Evolutionary conservation across 2,329 filamentous ascomycete genomes (phyloP).

Genomic region (Hymenoscyphus occultus): DNA sequence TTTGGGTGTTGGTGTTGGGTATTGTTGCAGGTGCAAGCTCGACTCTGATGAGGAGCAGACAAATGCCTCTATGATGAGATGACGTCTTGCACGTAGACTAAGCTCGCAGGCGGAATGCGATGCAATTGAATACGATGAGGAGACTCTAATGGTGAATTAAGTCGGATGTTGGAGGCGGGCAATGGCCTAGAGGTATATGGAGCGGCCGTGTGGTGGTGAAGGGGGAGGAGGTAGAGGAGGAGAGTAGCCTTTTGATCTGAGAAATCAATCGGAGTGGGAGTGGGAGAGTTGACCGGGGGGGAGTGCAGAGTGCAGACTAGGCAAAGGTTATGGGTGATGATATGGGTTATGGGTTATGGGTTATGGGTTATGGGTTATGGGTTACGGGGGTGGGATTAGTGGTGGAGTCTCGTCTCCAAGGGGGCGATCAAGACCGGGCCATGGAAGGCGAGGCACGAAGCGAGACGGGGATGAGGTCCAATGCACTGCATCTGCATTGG

Average conservation of each 20-base stretch:
- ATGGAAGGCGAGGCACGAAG: neutral
- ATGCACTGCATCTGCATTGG: too few species aligned
- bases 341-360: neutral
- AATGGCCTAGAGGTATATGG: conserved; percentile 31
- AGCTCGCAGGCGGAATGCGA: neutral
- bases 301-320: neutral
- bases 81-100: neutral
- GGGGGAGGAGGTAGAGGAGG: conserved; percentile 15
- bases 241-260: conserved; percentile 5
- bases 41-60: neutral
- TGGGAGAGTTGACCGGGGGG: too few species aligned
- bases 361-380: too few species aligned
- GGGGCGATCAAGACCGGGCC: neutral
- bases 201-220: conserved; percentile 17
- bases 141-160: neutral
- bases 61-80: neutral
- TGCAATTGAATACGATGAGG: neutral
- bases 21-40: neutral
- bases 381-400: neutral
- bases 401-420: neutral
- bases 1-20: neutral
- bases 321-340: neutral
- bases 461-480: neutral
- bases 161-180: conserved; percentile 28
- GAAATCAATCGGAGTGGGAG: neutral